Percentiles rank a stretch among this genome's conserved stretches.
phyloP scores from a whole-genome alignment of 768 basidiomycete genomes.

The Leccinum disarticulatum region DNA sequence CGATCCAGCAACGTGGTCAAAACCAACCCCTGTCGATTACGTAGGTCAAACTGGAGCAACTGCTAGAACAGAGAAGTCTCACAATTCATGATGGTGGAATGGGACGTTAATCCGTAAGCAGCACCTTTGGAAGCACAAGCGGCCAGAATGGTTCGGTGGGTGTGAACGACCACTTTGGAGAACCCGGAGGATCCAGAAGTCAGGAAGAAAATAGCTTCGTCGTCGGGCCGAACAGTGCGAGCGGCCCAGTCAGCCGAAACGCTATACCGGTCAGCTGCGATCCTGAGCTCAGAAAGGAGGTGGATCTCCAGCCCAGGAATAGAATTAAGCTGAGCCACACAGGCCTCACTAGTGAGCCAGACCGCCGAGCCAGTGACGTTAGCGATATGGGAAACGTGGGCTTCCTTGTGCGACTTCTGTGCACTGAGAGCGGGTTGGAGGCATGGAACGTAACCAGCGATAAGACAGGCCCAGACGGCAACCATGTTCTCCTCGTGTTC shows the following conservation, averaged over 20 bases:
- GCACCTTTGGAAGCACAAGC: not conserved
- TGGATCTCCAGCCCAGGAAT: constrained; percentile 15
- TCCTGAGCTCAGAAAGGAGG: constrained; percentile 19
- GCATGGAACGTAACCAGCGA: not conserved
- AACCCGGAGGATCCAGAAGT: not conserved
- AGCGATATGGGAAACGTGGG: constrained; percentile 13
- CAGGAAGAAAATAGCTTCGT: not conserved
- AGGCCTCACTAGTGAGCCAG: constrained; percentile 25
- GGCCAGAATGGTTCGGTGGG: not conserved
- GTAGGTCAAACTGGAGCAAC: not conserved
- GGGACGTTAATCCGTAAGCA: not conserved
- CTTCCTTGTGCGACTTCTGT: not conserved
- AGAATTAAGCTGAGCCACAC: constrained; percentile 16
- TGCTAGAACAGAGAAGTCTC: not conserved
- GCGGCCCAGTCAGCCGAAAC: constrained; percentile 10
- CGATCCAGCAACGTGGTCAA: constrained; percentile 42
- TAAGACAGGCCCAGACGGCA: not conserved
- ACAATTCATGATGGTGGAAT: constrained; percentile 32
- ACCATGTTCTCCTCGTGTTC: not conserved
- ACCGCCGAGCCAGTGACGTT: constrained; percentile 16
- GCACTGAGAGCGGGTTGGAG: not conserved
- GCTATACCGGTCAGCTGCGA: constrained; percentile 18
- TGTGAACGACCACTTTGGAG: not conserved
- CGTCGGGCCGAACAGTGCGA: constrained; percentile 1
- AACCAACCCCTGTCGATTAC: constrained; percentile 32